phyloP scores from a whole-genome alignment of 2,329 filamentous ascomycete species.

The Huntiella bhutanensis region DNA sequence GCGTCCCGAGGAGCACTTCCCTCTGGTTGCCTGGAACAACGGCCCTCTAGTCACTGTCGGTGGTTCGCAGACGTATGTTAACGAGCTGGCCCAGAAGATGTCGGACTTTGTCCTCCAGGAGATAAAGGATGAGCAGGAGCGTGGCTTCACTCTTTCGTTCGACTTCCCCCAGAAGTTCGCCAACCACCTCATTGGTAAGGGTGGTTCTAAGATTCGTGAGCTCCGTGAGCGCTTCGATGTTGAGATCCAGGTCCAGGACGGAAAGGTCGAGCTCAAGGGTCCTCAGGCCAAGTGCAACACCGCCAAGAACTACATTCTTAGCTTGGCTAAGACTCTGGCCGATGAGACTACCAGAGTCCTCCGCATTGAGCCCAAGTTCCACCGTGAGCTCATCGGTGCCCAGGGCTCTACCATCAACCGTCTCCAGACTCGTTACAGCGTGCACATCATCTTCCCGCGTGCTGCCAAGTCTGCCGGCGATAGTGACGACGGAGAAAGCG shows the following conservation, averaged over 20 bases:
- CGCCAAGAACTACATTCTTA: constrained; percentile 63
- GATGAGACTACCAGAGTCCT: constrained; percentile 77
- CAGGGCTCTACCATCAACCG: constrained; percentile 78
- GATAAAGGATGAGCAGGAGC: constrained; percentile 82
- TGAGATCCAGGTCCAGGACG: constrained; percentile 76
- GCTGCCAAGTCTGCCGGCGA: constrained; percentile 40
- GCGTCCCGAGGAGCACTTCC: constrained; percentile 34
- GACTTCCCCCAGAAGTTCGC: constrained; percentile 92
- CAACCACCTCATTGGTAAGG: constrained; percentile 60
- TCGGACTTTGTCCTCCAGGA: constrained; percentile 67
- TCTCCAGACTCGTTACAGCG: constrained; percentile 79
- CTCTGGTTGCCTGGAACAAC: constrained; percentile 37
- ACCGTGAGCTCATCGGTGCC: constrained; percentile 80
- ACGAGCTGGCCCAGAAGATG: constrained; percentile 54
- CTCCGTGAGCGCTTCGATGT: constrained; percentile 49
- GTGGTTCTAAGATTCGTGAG: constrained; percentile 46
- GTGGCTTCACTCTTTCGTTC: constrained; percentile 68
- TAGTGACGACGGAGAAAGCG: constrained; percentile 52
- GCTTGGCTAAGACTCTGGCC: constrained; percentile 63
- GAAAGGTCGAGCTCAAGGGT: constrained; percentile 87
- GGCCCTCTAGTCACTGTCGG: constrained; percentile 51
- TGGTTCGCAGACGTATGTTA: constrained; percentile 55
- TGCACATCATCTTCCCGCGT: constrained; percentile 84
- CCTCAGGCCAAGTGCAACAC: constrained; percentile 86
- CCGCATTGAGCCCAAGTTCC: constrained; percentile 85